Percentiles rank a stretch among this genome's conserved stretches.
These are phyloP conservation scores for Agrostemma githago DNA, from an alignment of 148 eudicot genomes.

Conservation along the genomic window DNA sequence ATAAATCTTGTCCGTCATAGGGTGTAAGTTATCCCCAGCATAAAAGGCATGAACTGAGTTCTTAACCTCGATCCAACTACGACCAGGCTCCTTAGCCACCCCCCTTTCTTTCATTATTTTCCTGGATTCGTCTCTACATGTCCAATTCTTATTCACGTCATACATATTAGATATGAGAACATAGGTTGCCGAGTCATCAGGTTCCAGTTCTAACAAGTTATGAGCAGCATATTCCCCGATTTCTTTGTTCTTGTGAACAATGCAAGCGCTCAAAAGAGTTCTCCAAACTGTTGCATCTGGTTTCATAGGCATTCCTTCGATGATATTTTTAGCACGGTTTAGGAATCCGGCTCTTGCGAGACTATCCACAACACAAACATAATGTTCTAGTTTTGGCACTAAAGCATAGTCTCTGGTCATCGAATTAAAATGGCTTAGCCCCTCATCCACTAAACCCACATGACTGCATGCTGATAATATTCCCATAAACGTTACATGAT, in stretches of 20 bases:
- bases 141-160: constrained; percentile 55
- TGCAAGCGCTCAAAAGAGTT: constrained; percentile 84
- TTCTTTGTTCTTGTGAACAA: constrained; percentile 59
- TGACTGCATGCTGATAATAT: constrained; percentile 92
- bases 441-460: constrained; percentile 84
- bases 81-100: constrained; percentile 87
- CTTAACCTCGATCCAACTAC: constrained; percentile 83
- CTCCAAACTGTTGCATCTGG: constrained; percentile 89
- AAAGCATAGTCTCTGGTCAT: constrained; percentile 64
- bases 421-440: constrained; percentile 63
- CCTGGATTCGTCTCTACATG: constrained; percentile 52
- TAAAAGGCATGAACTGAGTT: constrained; percentile 74
- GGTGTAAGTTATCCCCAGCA: constrained; percentile 84
- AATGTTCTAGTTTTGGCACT: constrained; percentile 70
- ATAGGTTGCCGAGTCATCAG: constrained; percentile 82
- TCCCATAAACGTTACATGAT: constrained; percentile 69
- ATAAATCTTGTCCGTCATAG: constrained; percentile 54
- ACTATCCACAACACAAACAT: constrained; percentile 75
- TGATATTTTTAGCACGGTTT: constrained; percentile 58
- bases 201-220: constrained; percentile 57
- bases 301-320: constrained; percentile 64
- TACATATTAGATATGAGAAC: constrained; percentile 78
- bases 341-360: constrained; percentile 77
- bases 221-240: constrained; percentile 67
- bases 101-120: constrained; percentile 69